Evolutionary conservation across 225 moss, liverwort and hornwort species (phyloP), one percentile per base, ranked within the genome.

Genomic region (Pseudoscleropodium purum): DNA sequence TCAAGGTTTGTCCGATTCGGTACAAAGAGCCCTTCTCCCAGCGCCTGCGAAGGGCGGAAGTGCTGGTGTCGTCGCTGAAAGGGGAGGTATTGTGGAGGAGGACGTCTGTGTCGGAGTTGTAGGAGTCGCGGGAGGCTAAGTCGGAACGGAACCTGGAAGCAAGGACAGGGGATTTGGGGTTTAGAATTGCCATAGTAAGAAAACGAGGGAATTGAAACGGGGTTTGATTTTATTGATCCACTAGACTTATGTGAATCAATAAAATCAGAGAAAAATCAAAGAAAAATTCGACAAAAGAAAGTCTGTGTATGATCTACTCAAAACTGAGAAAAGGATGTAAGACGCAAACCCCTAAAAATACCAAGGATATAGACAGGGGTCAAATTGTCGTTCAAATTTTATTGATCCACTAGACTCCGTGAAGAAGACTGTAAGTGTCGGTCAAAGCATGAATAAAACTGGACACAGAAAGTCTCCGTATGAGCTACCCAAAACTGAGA

Each of bases 71-170:
- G 68, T 86, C 84, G 60, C 86, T 78, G 84, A 92, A 92, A 17
- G 79, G 56, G n/a, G 83, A 51, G 37, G 67, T 39, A 57, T 56
- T 65, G 34, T 63, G 92, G 19, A 93, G 94, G 41, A 92, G 92
- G 60, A 83, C 89, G 18, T 94, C 93, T 3, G 81, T 72, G 65
- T 93, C 93, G 16, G 89, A 91, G 18, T 79, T 89, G 47, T 63
- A 88, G 11, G 90, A 87, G 37, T 81, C 89, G 17, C 86, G 90
- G 34, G 93, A 90, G 80, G 86, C 91, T 30, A 86, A 65, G 61
- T 90, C 92, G 49, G 91, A 70, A 69, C 90, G 92, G 51, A 94
- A 94, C 91, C 94, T 94, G 90, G 73, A 74, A 21, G 37, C 30
- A 75, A 52, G 49, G 63, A 37, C 57, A 70, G 30, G 70, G 60